Evolutionary conservation across 805 yeast species (phyloP).

Genomic region (Suhomyces tanzawaensis): DNA sequence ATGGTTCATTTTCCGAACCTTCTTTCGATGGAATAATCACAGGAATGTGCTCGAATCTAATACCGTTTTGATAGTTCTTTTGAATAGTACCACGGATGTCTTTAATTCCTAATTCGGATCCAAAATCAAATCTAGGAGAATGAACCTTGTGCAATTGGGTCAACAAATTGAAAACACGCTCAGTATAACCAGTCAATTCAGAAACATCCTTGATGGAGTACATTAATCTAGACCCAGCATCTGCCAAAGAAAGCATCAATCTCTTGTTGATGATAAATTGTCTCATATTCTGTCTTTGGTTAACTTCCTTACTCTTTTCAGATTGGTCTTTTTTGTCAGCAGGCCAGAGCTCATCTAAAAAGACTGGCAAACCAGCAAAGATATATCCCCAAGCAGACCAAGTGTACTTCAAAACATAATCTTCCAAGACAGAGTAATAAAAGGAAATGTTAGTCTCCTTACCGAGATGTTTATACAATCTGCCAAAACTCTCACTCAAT

Average conservation of each 20-base stretch:
- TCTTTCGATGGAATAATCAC: slow-evolving; percentile 70
- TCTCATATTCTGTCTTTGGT: slow-evolving; percentile 67
- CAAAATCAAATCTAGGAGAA: slow-evolving; percentile 54
- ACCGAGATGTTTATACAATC: slow-evolving; percentile 52
- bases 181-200: slow-evolving; percentile 88
- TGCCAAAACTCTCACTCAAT: slow-evolving; percentile 55
- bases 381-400: slow-evolving; percentile 97
- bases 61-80: slow-evolving; percentile 63
- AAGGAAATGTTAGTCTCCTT: slow-evolving; percentile 59
- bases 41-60: slow-evolving; percentile 79
- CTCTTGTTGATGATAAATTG: slow-evolving; percentile 89
- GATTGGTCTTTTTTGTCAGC: slow-evolving; percentile 7
- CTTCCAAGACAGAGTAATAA: slow-evolving; percentile 72
- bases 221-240: slow-evolving; percentile 93
- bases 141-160: slow-evolving; percentile 82
- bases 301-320: slow-evolving; percentile 18
- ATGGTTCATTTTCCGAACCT: slow-evolving; percentile 59
- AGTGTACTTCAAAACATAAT: slow-evolving; percentile 80
- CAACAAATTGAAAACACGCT: slow-evolving; percentile 73
- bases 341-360: slow-evolving; percentile 52
- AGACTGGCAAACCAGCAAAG: slow-evolving; percentile 86
- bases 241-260: slow-evolving; percentile 85
- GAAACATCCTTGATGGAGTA: slow-evolving; percentile 89
- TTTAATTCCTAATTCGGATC: slow-evolving; percentile 40
- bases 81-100: slow-evolving; percentile 81